phyloP scores from a whole-genome alignment of 2,329 filamentous ascomycete species.

The Botrytis cinerea region DNA sequence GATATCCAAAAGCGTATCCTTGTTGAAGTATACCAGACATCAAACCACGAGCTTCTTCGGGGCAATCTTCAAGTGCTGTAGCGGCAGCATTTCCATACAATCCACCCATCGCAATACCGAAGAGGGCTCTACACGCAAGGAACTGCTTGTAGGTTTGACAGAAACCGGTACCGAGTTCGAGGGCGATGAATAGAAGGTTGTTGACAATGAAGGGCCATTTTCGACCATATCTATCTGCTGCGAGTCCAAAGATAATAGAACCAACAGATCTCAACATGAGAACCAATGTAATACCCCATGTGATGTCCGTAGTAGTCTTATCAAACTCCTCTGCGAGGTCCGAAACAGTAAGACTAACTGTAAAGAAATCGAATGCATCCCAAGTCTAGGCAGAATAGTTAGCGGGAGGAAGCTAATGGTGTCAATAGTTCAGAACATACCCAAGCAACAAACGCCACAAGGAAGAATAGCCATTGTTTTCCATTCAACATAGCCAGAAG shows the following conservation, averaged over 20 bases:
- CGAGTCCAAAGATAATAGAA: conserved; percentile 73
- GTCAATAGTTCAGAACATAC: conserved; percentile 24
- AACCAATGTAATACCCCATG: conserved; percentile 74
- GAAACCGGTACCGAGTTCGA: conserved; percentile 77
- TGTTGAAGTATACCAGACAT: conserved; percentile 83
- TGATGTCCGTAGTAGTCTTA: conserved; percentile 65
- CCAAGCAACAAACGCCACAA: conserved; percentile 75
- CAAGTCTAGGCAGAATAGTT: conserved; percentile 50
- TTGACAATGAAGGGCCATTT: conserved; percentile 81
- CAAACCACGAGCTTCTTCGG: conserved; percentile 61
- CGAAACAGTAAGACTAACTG: conserved; percentile 74
- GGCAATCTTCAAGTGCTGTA: conserved; percentile 68
- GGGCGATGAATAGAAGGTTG: conserved; percentile 69
- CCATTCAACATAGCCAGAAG: conserved; percentile 64
- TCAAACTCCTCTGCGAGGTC: conserved; percentile 64
- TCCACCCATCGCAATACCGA: conserved; percentile 81
- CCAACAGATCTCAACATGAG: conserved; percentile 74
- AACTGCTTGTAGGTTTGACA: conserved; percentile 66
- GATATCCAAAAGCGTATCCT: conserved; percentile 78
- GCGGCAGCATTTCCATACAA: conserved; percentile 77
- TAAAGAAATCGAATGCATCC: conserved; percentile 83
- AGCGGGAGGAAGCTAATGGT: neutral
- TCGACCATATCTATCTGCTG: conserved; percentile 76
- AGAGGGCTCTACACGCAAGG: conserved; percentile 71
- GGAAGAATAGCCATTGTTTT: conserved; percentile 73